A percentile compares a stretch with the other conserved stretches of the same genome.
Evolutionary conservation across 306 rosid genomes (phyloP).

Genomic region (Ormosia emarginata): DNA sequence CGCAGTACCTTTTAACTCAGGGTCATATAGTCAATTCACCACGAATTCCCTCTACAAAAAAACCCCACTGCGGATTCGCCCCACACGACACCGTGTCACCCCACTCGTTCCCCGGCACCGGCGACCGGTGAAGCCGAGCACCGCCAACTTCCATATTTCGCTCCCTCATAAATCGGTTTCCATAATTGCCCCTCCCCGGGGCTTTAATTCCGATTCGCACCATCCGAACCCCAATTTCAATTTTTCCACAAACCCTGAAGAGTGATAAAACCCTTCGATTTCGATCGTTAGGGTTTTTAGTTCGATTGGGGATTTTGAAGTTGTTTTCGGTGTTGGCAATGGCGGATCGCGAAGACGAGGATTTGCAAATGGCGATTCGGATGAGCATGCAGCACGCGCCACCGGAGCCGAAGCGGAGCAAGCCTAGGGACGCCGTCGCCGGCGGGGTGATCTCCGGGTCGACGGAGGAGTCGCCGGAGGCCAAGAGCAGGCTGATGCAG

Average conservation of each 20-base stretch:
- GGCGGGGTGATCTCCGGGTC: constrained; percentile 30
- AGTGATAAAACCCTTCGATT: background rate
- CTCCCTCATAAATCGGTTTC: constrained; percentile 6
- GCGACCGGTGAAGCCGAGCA: background rate
- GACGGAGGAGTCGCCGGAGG: constrained; percentile 55
- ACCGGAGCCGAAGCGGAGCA: constrained; percentile 85
- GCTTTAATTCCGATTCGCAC: background rate
- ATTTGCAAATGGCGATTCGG: constrained; percentile 67
- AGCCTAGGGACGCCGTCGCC: constrained; percentile 50
- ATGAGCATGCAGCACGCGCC: constrained; percentile 88
- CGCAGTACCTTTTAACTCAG: background rate
- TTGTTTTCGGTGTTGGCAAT: constrained; percentile 25
- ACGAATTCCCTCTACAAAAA: background rate
- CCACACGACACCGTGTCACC: constrained; percentile 15
- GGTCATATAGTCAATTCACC: constrained; percentile 11
- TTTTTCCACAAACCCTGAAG: background rate
- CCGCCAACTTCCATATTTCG: constrained; percentile 7
- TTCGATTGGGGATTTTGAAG: constrained; percentile 39
- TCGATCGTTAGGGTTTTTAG: constrained; percentile 18
- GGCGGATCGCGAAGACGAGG: constrained; percentile 89
- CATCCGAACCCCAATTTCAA: background rate
- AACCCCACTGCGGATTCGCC: background rate
- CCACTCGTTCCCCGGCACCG: background rate
- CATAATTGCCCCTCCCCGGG: background rate
- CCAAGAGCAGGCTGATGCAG: constrained; percentile 61